Base-by-base conservation (phyloP, 441 rosid genomes). In the Pelargonium citronellum region DNA sequence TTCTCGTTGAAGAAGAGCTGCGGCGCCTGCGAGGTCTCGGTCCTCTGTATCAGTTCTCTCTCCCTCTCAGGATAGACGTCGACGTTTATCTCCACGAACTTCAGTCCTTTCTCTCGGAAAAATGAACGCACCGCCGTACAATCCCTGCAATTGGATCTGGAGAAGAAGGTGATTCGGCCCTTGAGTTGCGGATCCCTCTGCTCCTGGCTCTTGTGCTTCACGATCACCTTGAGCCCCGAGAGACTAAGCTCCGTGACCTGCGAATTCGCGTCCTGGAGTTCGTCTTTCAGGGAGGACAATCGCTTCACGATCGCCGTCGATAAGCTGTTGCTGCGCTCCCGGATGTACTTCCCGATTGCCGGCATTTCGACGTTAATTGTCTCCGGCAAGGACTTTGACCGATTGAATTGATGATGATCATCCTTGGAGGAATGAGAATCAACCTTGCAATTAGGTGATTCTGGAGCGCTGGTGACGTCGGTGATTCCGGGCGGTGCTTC, bases 1-100 rank as follows among this genome's bases (percentile, higher is more conserved):
- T n/a, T 87, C 49, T 88, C 89, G 82, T 94, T 94, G 75, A 89
- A 89, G 81, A 94, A 94, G 5, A 94, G 82, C 85, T 86, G 87
- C 55, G 98, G 98, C 13, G 90, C 98, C 58, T 84, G 87, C 0
- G 79, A 57, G 9, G 13, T 80, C 67, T 95, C 96, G 1, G 93
- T 83, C 73, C 92, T 76, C 24, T 84, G 84, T 0, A 86, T n/a
- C 75, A 91, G 70, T 79, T 94, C 98, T 44, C 78, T 82, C 67
- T 77, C 93, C 37, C 97, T 74, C 20, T 67, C 69, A 0, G 87
- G 83, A 57, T 76, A 94, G 3, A 94, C 97, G 63, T 91, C 97
- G 76, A 94, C 72, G 84, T 91, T 94, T 66, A 94, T 87, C 77
- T 94, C 97, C 1, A 87, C 84, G 82, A 82, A 91, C 62, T 74